Base-by-base conservation (phyloP, 2,329 filamentous ascomycete species). In the Apiospora arundinis region DNA sequence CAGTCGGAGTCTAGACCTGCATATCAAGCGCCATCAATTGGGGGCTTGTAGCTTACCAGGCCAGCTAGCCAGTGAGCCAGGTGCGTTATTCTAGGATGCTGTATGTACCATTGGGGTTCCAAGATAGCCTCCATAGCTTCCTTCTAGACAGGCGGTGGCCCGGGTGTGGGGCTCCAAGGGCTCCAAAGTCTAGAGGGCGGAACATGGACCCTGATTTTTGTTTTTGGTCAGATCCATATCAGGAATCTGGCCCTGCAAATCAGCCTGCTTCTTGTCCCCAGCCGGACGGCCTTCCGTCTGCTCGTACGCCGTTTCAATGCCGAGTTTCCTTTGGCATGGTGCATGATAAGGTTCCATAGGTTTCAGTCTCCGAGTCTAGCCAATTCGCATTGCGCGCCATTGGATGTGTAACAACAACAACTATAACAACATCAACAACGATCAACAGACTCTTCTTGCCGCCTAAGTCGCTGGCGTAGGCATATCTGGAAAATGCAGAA, bases 11-110 rank as follows among this genome's bases (percentile, higher is more conserved):
- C 56, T 63, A 63, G 56, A 40, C 67, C 67, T 69, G 70, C 67
- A 71, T 69, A 69, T 67, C 60, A 68, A 69, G 67, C 52, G 67
- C 42, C 37, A 68, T 71, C 67, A 21, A 56, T 56, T 46, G 60
- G 70, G 66, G 67, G 32, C 18, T n/a, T 63, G 42, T 3, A 16
- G 42, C 9, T 4, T 14, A 16, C 12, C 8, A 42, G 40, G 40
- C 8, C 40, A 42, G 40, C n/a, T n/a, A n/a, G n/a, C n/a, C n/a
- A n/a, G n/a, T n/a, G n/a, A n/a, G 40, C 40, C 40, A 60, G 52
- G 52, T 60, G 52, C 52, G 28, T 28, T 28, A 32, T 37, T 28
- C 18, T 21, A n/a, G 52, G 56, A 63, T 40, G 56, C 40, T 63
- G 56, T 40, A 40, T 40, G 32, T 40, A 40, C 56, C 56, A 63